phyloP scores from a whole-genome alignment of 1,139 yeast genomes.

The Magnusiomyces ingens region DNA sequence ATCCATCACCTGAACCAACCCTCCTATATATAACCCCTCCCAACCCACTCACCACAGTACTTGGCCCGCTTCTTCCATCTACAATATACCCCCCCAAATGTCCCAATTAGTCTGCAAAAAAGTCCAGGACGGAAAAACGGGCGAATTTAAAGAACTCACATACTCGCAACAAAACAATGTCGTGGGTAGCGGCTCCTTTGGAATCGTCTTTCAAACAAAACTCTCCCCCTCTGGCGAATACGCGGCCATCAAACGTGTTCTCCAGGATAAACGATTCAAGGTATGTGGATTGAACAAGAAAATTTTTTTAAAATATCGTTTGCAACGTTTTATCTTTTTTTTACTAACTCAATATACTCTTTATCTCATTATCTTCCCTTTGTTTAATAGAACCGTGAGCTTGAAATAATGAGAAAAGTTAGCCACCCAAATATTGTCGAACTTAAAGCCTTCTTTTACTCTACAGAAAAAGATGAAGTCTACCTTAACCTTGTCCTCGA shows the following conservation, averaged over 20 bases:
- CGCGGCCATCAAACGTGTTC: slow-evolving; percentile 90
- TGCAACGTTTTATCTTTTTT: background rate
- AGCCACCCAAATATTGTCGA: slow-evolving; percentile 85
- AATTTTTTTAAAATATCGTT: background rate
- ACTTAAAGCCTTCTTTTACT: slow-evolving; percentile 81
- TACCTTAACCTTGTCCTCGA: slow-evolving; percentile 86
- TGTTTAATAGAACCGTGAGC: slow-evolving; percentile 59
- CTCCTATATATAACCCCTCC: background rate
- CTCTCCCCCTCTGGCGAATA: slow-evolving; percentile 65
- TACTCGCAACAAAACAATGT: slow-evolving; percentile 66
- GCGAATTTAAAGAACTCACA: slow-evolving; percentile 51
- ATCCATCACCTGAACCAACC: background rate
- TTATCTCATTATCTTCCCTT: background rate
- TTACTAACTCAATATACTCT: background rate
- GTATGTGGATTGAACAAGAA: slow-evolving; percentile 8
- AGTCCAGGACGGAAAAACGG: slow-evolving; percentile 70
- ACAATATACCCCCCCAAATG: slow-evolving; percentile 18
- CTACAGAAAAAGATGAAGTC: slow-evolving; percentile 66
- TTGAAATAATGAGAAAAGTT: slow-evolving; percentile 89
- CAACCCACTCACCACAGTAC: no score
- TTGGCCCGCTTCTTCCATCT: no score
- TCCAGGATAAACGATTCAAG: slow-evolving; percentile 92
- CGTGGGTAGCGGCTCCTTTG: slow-evolving; percentile 97
- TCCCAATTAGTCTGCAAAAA: slow-evolving; percentile 58
- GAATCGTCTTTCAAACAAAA: slow-evolving; percentile 87